Percentiles rank a stretch among this genome's conserved stretches.
Conservation (phyloP, 192 early-diverging fungal genomes). For the Podila verticillata region DNA sequence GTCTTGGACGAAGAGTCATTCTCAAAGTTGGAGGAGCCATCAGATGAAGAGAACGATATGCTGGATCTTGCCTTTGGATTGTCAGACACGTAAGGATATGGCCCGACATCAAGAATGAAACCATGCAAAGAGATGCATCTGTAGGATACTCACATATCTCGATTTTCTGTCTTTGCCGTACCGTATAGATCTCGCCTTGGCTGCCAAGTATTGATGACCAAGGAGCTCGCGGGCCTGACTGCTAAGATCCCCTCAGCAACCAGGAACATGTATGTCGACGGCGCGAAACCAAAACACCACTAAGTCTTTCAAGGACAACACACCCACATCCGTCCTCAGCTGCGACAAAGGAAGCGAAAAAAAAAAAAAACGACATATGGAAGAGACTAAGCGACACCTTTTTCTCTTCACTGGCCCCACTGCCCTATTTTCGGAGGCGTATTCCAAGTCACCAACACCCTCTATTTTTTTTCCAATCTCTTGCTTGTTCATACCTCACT, state of each 20-base stretch:
- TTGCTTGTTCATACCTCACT: no score
- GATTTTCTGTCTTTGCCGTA: background rate
- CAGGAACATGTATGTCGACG: conserved; percentile 88
- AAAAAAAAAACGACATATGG: no score
- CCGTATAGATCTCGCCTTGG: conserved; percentile 83
- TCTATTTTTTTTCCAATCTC: background rate
- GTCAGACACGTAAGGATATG: conserved; percentile 83
- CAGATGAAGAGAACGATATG: conserved; percentile 99
- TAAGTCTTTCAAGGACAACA: background rate
- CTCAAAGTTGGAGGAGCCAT: conserved; percentile 89
- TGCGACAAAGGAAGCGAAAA: background rate
- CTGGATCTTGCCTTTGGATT: conserved; percentile 96
- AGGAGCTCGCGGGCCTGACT: conserved; percentile 89
- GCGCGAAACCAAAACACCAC: conserved; percentile 53
- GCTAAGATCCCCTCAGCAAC: conserved; percentile 92
- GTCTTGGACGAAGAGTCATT: conserved; percentile 85
- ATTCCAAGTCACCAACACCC: background rate
- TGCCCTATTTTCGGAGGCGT: no score
- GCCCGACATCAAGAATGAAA: background rate
- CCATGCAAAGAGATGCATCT: background rate
- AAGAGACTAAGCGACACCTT: no score
- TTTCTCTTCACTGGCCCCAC: no score
- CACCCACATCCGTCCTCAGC: background rate
- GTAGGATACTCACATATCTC: background rate
- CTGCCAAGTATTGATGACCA: conserved; percentile 88